Evolutionary conservation across 352 stramenopile species (phyloP).

Genomic region (Globisporangium paddicum): DNA sequence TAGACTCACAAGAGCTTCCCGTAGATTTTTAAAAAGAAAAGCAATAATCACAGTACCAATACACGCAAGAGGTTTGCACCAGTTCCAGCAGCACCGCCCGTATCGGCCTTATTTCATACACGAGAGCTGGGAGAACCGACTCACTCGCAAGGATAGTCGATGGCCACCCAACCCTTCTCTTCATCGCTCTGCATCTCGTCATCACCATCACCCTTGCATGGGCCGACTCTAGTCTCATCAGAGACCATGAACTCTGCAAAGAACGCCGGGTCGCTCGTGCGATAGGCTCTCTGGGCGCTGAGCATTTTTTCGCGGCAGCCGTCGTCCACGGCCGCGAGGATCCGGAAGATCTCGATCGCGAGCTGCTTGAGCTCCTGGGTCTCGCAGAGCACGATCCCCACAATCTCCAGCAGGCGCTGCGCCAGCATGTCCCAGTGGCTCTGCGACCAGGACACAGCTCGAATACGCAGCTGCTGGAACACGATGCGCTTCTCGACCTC

Average conservation of each 20-base stretch:
- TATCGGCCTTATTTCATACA: not conserved
- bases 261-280: not conserved
- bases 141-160: not conserved
- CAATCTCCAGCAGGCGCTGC: not conserved
- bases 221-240: not conserved
- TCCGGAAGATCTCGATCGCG: not conserved
- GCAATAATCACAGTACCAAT: constrained; percentile 1
- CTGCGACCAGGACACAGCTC: not conserved
- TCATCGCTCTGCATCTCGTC: not conserved
- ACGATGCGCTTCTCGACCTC: not conserved
- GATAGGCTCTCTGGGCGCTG: not conserved
- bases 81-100: not conserved
- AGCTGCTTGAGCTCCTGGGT: not conserved
- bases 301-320: not conserved
- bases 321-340: not conserved
- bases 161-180: not conserved
- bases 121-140: not conserved
- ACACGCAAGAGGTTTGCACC: not conserved
- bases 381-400: not conserved
- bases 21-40: too few species aligned
- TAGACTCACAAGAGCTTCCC: not conserved
- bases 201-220: too few species aligned
- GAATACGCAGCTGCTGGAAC: not conserved
- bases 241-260: not conserved
- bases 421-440: not conserved